phyloP scores from a whole-genome alignment of 2,329 filamentous ascomycete genomes.

The Penicillium sp. region DNA sequence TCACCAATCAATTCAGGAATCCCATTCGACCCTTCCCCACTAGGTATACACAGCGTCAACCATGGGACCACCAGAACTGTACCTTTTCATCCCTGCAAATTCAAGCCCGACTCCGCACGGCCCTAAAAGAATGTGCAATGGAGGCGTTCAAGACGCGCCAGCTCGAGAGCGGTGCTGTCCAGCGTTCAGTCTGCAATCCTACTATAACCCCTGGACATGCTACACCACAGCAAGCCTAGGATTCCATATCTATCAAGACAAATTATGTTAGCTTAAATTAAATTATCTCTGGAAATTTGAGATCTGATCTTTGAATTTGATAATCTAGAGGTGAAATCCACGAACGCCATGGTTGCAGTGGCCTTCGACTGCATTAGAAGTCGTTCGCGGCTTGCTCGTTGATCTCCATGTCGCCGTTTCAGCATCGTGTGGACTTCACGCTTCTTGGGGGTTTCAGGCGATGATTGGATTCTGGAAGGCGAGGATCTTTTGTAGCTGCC shows the following conservation, averaged over 20 bases:
- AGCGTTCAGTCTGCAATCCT: not conserved
- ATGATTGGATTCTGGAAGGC: constrained; percentile 32
- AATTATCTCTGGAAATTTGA: not conserved
- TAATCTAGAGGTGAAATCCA: not conserved
- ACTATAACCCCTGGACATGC: not conserved
- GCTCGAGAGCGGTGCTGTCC: not conserved
- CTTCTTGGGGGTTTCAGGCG: constrained; percentile 32
- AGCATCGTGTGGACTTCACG: constrained; percentile 32
- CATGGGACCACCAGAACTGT: constrained; percentile 1
- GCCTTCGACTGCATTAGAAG: constrained; percentile 21
- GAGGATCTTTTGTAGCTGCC: not conserved
- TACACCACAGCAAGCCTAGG: not conserved
- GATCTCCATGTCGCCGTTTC: constrained; percentile 34
- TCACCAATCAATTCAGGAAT: not conserved
- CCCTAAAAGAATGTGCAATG: constrained; percentile 9
- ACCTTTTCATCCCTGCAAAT: not conserved
- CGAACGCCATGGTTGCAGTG: constrained; percentile 4
- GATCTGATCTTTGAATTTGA: not conserved
- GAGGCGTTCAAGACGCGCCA: not conserved
- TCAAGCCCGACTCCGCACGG: constrained; percentile 9
- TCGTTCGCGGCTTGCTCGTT: constrained; percentile 24
- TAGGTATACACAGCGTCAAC: not conserved
- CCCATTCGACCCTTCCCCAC: not conserved
- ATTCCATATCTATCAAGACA: not conserved
- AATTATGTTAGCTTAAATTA: not conserved